These are phyloP conservation scores for Aureobasidium sp. DNA, from an alignment of 2,329 filamentous ascomycete genomes.

Conservation along the genomic window DNA sequence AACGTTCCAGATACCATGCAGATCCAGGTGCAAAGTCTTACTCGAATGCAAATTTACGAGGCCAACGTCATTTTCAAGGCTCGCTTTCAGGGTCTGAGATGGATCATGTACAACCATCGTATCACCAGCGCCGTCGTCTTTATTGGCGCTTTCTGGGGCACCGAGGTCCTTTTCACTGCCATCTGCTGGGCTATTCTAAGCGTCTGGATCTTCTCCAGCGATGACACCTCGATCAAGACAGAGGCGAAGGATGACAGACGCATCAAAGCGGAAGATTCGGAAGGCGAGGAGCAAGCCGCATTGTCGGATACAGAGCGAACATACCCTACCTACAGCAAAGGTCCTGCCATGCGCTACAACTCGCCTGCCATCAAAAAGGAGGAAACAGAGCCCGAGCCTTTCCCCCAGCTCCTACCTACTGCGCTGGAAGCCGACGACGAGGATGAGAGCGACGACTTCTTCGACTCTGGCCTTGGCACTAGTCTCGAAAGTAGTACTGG, in stretches of 20 bases:
- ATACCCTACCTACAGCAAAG: constrained; percentile 42
- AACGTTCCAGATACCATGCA: constrained; percentile 48
- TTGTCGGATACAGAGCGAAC: constrained; percentile 42
- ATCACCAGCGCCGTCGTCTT: constrained; percentile 62
- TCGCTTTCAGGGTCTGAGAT: constrained; percentile 65
- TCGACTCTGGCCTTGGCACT: constrained; percentile 44
- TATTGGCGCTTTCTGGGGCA: constrained; percentile 66
- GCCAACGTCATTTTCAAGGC: constrained; percentile 64
- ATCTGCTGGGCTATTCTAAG: constrained; percentile 56
- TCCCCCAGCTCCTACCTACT: constrained; percentile 17
- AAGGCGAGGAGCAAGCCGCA: constrained; percentile 19
- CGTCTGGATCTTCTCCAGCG: constrained; percentile 30
- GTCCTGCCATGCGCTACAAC: constrained; percentile 33
- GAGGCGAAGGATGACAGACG: constrained; percentile 12
- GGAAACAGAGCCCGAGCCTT: constrained; percentile 18
- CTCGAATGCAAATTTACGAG: constrained; percentile 67
- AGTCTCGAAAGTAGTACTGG: constrained; percentile 38
- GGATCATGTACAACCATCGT: constrained; percentile 81
- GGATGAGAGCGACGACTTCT: constrained; percentile 37
- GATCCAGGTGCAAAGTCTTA: constrained; percentile 64
- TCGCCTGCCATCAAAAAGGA: constrained; percentile 25
- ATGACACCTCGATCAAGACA: constrained; percentile 19
- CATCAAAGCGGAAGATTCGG: constrained; percentile 23
- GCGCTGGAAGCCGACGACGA: constrained; percentile 34
- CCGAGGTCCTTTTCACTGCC: constrained; percentile 61